Evolutionary conservation across 2,329 filamentous ascomycete species (phyloP).

Genomic region (Colletotrichum lini): DNA sequence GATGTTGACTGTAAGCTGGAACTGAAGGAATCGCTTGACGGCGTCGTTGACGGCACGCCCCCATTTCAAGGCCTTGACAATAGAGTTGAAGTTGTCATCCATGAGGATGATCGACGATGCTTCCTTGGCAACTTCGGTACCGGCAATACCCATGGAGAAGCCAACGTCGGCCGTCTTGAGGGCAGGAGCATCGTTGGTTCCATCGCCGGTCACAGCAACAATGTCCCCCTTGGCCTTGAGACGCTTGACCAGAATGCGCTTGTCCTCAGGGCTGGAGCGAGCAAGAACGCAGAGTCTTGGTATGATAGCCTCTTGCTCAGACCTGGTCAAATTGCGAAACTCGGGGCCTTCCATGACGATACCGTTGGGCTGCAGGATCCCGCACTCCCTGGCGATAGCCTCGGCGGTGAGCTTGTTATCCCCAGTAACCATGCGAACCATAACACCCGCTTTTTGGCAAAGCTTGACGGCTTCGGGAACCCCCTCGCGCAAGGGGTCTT

Average conservation of each 20-base stretch:
- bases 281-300: conserved; percentile 80
- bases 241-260: conserved; percentile 79
- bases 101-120: conserved; percentile 88
- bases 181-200: conserved; percentile 87
- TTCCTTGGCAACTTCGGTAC: conserved; percentile 88
- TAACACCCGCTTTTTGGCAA: conserved; percentile 83
- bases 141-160: conserved; percentile 88
- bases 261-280: conserved; percentile 82
- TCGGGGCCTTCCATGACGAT: conserved; percentile 84
- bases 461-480: conserved; percentile 80
- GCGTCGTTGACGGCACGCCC: conserved; percentile 83
- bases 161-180: conserved; percentile 86
- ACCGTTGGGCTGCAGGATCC: conserved; percentile 78
- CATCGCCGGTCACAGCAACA: conserved; percentile 87
- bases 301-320: conserved; percentile 77
- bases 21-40: conserved; percentile 83
- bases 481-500: conserved; percentile 82
- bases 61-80: conserved; percentile 87
- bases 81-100: conserved; percentile 91
- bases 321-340: conserved; percentile 79
- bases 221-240: conserved; percentile 82
- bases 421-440: conserved; percentile 88
- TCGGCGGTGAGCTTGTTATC: conserved; percentile 86
- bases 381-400: conserved; percentile 84
- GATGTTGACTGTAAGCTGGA: conserved; percentile 90